Base-by-base conservation (phyloP, 2,329 filamentous ascomycete genomes). In the Apiospora marii region DNA sequence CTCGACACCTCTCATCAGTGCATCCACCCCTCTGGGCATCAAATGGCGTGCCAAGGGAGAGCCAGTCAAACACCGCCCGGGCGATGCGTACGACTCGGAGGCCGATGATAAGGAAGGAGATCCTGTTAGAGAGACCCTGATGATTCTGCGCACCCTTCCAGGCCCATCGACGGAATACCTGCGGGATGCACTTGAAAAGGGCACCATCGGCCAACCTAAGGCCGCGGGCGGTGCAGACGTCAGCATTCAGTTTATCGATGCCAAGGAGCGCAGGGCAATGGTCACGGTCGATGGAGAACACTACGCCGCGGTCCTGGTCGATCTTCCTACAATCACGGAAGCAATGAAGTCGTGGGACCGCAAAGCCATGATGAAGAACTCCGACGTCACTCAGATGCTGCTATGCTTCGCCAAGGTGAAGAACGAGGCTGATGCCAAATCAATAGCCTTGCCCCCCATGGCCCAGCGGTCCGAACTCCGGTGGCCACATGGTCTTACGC, bases 41-140 rank as follows among this genome's bases (percentile, higher is more conserved):
- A 89, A 89, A 71, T 84, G 94, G 72, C 92, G 91, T 78, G 86
- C 90, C 68, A 90, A 92, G 77, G 92, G 92, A n/a, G 89, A 91
- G 74, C 87, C 90, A 1, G 92, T 93, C 8, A 85, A 89, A 44
- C 89, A 94, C 75, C 91, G 91, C 6, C 89, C 90, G 1, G 96
- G 96, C 70, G 94, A 97, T 72, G 96, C 96, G 10, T 99, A 98
- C 83, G 96, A 99, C 81, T 98, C 95, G 3, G 96, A 98, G 82
- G 94, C 95, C 16, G 96, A 95, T 71, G 96, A 98, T 79, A 91
- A 92, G 19, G 96, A 99, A 82, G 83, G 86, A 13, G 96, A 99
- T 79, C 96, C 96, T 0, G 89, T 93, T 0, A 94, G 97, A 74
- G 96, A 98, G 82, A 93, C 96, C 79, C 92, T 97, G 75, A 94